Conservation (phyloP, 805 yeast genomes). For the Jamesozyma gamospora region DNA sequence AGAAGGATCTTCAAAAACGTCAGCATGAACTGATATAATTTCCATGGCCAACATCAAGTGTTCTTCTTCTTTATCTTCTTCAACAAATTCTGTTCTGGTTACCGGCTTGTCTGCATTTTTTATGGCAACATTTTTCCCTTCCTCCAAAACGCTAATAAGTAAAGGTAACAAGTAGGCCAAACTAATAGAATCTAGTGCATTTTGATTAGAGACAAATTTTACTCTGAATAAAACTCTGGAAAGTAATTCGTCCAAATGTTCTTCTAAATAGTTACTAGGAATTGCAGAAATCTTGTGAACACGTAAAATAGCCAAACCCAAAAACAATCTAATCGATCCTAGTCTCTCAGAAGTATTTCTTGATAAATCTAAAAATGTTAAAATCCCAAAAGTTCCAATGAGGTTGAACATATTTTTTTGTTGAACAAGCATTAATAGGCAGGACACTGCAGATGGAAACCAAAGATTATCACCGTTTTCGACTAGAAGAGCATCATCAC, state of each 20-base stretch:
- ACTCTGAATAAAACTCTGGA: slow-evolving; percentile 65
- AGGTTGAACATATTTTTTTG: slow-evolving; percentile 28
- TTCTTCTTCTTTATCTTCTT: slow-evolving; percentile 84
- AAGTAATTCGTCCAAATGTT: slow-evolving; percentile 43
- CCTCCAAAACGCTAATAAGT: slow-evolving; percentile 53
- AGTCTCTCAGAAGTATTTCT: slow-evolving; percentile 41
- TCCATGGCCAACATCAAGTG: slow-evolving; percentile 69
- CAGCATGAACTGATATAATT: slow-evolving; percentile 59
- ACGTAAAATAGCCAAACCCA: slow-evolving; percentile 67
- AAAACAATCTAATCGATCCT: slow-evolving; percentile 38
- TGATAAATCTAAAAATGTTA: slow-evolving; percentile 48
- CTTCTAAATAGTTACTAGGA: slow-evolving; percentile 38
- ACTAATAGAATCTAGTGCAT: slow-evolving; percentile 56
- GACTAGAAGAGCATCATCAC: slow-evolving; percentile 38
- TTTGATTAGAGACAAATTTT: slow-evolving; percentile 64
- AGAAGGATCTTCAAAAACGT: slow-evolving; percentile 50
- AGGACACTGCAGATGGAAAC: slow-evolving; percentile 58
- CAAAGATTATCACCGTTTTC: slow-evolving; percentile 60
- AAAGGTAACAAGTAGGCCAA: slow-evolving; percentile 71
- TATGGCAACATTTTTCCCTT: slow-evolving; percentile 49
- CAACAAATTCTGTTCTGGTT: slow-evolving; percentile 57
- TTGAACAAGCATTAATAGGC: slow-evolving; percentile 38
- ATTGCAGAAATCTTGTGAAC: slow-evolving; percentile 38
- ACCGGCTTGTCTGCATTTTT: slow-evolving; percentile 43
- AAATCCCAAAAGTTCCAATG: slow-evolving; percentile 36